Conservation (phyloP, 225 moss, liverwort and hornwort genomes). For the Straminergon stramineum region DNA sequence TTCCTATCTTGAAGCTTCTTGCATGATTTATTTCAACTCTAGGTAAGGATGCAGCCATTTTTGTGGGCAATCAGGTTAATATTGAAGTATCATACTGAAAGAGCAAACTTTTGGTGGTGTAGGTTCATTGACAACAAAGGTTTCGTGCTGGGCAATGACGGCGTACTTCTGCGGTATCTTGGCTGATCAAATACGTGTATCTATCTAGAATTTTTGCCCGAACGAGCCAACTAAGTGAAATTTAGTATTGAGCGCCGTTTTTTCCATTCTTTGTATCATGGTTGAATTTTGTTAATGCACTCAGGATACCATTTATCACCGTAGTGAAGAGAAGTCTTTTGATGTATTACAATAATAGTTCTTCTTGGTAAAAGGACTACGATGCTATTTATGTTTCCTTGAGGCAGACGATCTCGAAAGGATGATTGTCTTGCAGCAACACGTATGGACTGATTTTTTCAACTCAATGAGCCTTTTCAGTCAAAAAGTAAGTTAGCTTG, state of each 20-base stretch:
- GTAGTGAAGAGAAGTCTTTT: slow-evolving; percentile 3
- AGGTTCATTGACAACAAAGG: slow-evolving; percentile 70
- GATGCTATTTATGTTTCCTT: neutral
- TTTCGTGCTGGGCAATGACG: slow-evolving; percentile 74
- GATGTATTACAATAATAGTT: neutral
- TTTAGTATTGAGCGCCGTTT: neutral
- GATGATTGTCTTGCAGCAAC: neutral
- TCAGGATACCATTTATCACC: neutral
- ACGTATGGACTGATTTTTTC: neutral
- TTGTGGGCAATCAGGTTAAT: neutral
- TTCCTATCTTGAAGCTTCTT: neutral
- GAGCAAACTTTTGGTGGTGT: neutral
- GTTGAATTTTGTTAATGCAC: slow-evolving; percentile 6
- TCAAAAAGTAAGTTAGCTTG: neutral
- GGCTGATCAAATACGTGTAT: slow-evolving; percentile 25
- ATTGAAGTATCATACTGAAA: neutral
- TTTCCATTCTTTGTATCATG: slow-evolving; percentile 30
- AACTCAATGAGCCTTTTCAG: neutral
- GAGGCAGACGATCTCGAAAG: neutral
- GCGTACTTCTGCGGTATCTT: slow-evolving; percentile 79
- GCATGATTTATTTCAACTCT: neutral
- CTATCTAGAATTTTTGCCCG: slow-evolving; percentile 4
- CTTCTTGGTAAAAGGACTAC: neutral
- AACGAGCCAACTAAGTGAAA: neutral
- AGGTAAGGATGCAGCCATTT: neutral